A percentile compares a stretch with the other conserved stretches of the same genome.
Evolutionary conservation across 345 rosid genomes (phyloP).

Genomic region (Aurinia saxatilis): DNA sequence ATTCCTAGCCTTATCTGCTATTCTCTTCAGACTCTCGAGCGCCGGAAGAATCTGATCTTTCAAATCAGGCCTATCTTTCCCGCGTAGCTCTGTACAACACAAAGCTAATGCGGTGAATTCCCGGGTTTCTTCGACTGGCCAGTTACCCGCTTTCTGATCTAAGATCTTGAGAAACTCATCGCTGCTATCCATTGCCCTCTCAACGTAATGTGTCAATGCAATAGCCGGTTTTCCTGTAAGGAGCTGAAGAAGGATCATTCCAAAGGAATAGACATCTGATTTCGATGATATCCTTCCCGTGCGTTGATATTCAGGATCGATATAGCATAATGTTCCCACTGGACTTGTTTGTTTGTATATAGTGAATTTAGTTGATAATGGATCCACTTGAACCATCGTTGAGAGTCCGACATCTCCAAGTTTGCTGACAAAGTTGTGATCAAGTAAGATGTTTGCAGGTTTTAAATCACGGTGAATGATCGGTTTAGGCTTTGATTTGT

Average conservation of each 20-base stretch:
- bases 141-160: constrained; percentile 61
- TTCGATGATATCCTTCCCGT: constrained; percentile 64
- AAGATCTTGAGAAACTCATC: constrained; percentile 43
- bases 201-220: constrained; percentile 60
- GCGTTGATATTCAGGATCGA: constrained; percentile 92
- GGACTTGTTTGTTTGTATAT: constrained; percentile 53
- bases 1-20: constrained; percentile 42
- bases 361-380: constrained; percentile 31
- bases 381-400: constrained; percentile 43
- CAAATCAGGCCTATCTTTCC: constrained; percentile 58
- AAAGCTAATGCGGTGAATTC: constrained; percentile 60
- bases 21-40: constrained; percentile 50
- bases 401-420: constrained; percentile 90
- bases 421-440: constrained; percentile 76
- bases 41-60: constrained; percentile 62
- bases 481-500: constrained; percentile 67
- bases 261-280: constrained; percentile 82
- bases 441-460: constrained; percentile 91
- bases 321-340: constrained; percentile 77
- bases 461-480: constrained; percentile 89
- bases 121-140: constrained; percentile 73
- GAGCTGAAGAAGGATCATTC: constrained; percentile 72
- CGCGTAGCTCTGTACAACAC: constrained; percentile 72
- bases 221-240: constrained; percentile 74
- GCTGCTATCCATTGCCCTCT: constrained; percentile 46